Evolutionary conservation across 2,329 filamentous ascomycete species (phyloP), one percentile per base, ranked within the genome.

Genomic region (Alternaria triticimaculans): DNA sequence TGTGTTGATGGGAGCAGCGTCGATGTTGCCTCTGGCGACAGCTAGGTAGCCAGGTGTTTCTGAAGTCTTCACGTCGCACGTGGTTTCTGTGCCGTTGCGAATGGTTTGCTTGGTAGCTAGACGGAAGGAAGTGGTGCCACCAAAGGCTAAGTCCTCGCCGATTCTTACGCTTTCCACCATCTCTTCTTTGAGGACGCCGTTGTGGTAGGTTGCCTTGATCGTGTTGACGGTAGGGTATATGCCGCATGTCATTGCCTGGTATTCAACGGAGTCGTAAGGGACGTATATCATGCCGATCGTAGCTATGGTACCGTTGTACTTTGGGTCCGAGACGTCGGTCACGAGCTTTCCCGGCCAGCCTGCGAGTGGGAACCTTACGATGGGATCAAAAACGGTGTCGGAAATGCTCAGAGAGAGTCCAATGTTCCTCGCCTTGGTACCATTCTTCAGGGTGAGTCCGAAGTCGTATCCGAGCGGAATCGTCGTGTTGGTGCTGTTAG

Each of bases 181-280:
- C 4, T 20, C 48, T 33, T 64, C 62, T 25, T 49, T 20, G 5
- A 64, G 12, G 10, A 60, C 21, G 15, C n/a, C 46, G 15, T 64
- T 55, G 15, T 26, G 56, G 33, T 61, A 58, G n/a, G 15, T 53
- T 21, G 41, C 62, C 12, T n/a, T 28, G 20, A 61, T 58, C 2
- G 62, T 64, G 23, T 64, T 61, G 15, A 58, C 37, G 18, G 53
- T 61, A 21, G 62, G 58, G 26, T 25, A 64, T 25, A 64, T 10
- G 8, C 28, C 28, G 25, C 62, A 64, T 11, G 46, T 61, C n/a
- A 45, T 23, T 6, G 62, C 62, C 8, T 23, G 49, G 5, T 46
- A 37, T 6, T 49, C 8, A 4, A 45, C 15, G 7, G 28, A 48
- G 6, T 55, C 21, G 8, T 41, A n/a, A 4, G 44, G 44, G 14